Evolutionary conservation across 495 filamentous ascomycete genomes (phyloP).

Genomic region (Lindgomyces ingoldianus): DNA sequence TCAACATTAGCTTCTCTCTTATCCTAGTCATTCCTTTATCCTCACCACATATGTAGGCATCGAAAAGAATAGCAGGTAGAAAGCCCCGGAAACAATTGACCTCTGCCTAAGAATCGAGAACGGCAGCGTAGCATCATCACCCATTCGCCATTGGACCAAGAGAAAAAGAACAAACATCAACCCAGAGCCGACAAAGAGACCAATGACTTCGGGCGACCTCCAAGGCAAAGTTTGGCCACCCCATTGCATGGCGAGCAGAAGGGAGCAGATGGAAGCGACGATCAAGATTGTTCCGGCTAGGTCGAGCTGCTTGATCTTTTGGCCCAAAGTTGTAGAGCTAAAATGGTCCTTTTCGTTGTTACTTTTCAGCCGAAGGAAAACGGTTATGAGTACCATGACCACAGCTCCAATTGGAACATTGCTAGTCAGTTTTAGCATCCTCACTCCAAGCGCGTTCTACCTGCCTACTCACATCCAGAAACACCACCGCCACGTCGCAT

Average conservation of each 20-base stretch:
- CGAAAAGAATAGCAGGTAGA: conserved; percentile 37
- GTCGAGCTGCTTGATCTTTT: conserved; percentile 11
- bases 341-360: neutral
- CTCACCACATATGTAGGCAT: conserved; percentile 37
- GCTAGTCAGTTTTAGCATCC: too few species aligned
- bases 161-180: conserved; percentile 20
- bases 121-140: conserved; percentile 27
- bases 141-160: conserved; percentile 13
- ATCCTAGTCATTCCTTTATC: neutral
- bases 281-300: conserved; percentile 1
- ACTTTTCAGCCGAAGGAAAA: conserved; percentile 48
- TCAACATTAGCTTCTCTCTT: conserved; percentile 49
- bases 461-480: conserved; percentile 35
- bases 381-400: conserved; percentile 56
- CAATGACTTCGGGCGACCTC: conserved; percentile 8
- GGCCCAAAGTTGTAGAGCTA: conserved; percentile 24
- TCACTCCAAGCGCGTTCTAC: too few species aligned
- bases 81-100: conserved; percentile 27
- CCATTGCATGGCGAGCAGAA: conserved; percentile 29
- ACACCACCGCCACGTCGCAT: conserved; percentile 74
- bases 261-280: neutral
- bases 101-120: conserved; percentile 29
- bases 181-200: conserved; percentile 27
- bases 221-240: conserved; percentile 8
- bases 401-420: conserved; percentile 63